These are phyloP conservation scores for Scenedesmus sp. DNA, from an alignment of 163 green algal genomes.

Conservation along the genomic window DNA sequence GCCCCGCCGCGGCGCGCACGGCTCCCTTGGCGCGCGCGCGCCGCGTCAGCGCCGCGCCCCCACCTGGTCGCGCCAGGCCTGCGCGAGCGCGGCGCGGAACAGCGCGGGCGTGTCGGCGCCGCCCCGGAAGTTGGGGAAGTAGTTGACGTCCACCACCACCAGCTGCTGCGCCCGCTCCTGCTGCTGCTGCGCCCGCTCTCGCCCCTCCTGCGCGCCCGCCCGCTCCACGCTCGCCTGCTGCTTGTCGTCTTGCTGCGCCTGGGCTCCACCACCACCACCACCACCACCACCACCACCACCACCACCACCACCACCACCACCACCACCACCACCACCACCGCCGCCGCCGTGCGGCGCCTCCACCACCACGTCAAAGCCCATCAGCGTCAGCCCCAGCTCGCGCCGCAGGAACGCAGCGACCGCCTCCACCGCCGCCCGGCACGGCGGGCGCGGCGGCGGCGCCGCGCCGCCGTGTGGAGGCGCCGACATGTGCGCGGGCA, in stretches of 20 bases:
- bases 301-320: constrained; percentile 60
- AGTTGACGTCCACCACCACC: constrained; percentile 66
- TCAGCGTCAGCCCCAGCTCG: constrained; percentile 74
- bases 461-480: constrained; percentile 33
- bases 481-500: constrained; percentile 34
- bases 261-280: constrained; percentile 62
- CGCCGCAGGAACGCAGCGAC: constrained; percentile 58
- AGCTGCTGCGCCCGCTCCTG: constrained; percentile 34
- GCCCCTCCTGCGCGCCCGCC: not conserved
- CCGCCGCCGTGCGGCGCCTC: not conserved
- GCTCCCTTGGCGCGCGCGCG: not conserved
- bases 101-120: constrained; percentile 4
- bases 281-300: constrained; percentile 87
- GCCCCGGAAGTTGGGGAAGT: constrained; percentile 62
- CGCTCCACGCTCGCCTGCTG: too few relatives aligned
- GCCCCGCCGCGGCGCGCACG: not conserved
- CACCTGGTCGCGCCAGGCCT: not conserved
- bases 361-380: constrained; percentile 85
- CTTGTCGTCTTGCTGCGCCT: too few relatives aligned
- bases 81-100: constrained; percentile 28
- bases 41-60: not conserved
- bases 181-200: not conserved
- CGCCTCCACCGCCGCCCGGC: constrained; percentile 50
- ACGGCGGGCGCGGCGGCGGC: not conserved
- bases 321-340: constrained; percentile 57